Evolutionary conservation across 371 early-diverging fungal species (phyloP), one percentile per base, ranked within the genome.

Genomic region (Apophysomyces ossiformis): DNA sequence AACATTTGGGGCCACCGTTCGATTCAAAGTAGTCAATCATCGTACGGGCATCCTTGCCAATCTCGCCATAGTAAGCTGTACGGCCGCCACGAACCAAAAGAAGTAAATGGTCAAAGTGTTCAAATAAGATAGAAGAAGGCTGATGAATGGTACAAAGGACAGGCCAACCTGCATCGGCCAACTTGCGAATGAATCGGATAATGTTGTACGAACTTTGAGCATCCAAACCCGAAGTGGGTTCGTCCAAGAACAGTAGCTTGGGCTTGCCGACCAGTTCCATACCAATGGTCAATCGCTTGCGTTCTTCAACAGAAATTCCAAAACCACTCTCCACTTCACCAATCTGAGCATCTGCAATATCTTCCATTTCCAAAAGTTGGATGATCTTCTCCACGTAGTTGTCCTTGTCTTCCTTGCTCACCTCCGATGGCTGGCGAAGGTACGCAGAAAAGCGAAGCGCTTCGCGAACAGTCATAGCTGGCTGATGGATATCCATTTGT

Each of bases 401-500:
- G 47, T 83, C 65, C 70, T 89, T 89, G 47, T 89, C 87, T 1
- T 68, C 70, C 57, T 80, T 76, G 45, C 86, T 63, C 8, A 86
- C 85, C 7, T 72, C 58, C 4, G 79, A 74, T 0, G 81, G 83
- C 67, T 88, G 89, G 26, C 91, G 87, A 18, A 92, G 71, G 43
- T 81, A 65, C 0, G 92, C 91, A n/a, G 90, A 89, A 70, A 89
- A 91, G 32, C 76, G 84, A 37, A 92, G 79, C 0, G 87, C 82
- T 72, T 92, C 92, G 46, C 88, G 88, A 0, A 90, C 78, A 43
- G 77, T 76, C 7, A 71, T 71, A 74, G 76, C 69, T 5, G 88
- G 87, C 44, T 87, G 83, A 65, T 89, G 92, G n/a, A 92, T 84
- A 65, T 92, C 93, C 78, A 90, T 85, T 72, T 94, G 95, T 70